Percentiles rank a stretch among this genome's conserved stretches.
These are phyloP conservation scores for Exidia glandulosa DNA, from an alignment of 768 basidiomycete genomes.

Conservation along the genomic window DNA sequence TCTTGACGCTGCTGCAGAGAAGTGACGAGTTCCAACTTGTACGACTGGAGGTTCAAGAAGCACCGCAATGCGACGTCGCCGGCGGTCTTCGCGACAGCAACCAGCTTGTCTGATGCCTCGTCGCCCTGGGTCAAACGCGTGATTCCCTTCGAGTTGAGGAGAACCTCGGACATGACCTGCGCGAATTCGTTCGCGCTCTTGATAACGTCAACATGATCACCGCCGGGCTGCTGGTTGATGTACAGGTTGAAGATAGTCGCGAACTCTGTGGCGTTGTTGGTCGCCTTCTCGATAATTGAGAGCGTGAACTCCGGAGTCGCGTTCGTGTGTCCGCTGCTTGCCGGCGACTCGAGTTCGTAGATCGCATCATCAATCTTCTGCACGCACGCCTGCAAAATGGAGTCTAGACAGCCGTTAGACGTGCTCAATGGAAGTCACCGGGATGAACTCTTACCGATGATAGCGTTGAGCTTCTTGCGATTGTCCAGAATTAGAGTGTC, in stretches of 20 bases:
- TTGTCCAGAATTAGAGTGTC: slow-evolving; percentile 94
- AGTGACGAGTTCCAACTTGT: slow-evolving; percentile 77
- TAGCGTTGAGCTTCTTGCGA: slow-evolving; percentile 93
- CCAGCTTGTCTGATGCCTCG: slow-evolving; percentile 84
- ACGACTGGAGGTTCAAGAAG: slow-evolving; percentile 94
- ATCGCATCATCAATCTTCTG: slow-evolving; percentile 96
- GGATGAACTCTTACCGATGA: slow-evolving; percentile 61
- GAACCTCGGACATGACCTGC: slow-evolving; percentile 82
- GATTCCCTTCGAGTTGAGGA: slow-evolving; percentile 91
- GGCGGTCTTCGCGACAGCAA: slow-evolving; percentile 69
- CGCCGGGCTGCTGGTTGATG: slow-evolving; percentile 75
- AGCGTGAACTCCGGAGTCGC: slow-evolving; percentile 98
- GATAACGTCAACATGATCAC: slow-evolving; percentile 95
- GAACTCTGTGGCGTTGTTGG: slow-evolving; percentile 92
- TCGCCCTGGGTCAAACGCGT: slow-evolving; percentile 87
- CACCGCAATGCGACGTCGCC: slow-evolving; percentile 85
- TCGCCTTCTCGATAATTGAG: slow-evolving; percentile 95
- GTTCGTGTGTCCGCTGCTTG: slow-evolving; percentile 86
- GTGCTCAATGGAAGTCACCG: neutral
- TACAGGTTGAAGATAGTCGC: slow-evolving; percentile 90
- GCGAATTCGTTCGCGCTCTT: slow-evolving; percentile 95
- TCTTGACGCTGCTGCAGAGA: slow-evolving; percentile 62
- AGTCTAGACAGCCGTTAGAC: slow-evolving; percentile 42
- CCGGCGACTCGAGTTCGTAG: slow-evolving; percentile 94
- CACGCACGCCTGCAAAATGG: slow-evolving; percentile 90